phyloP scores from a whole-genome alignment of 192 early-diverging fungal genomes.

The Podila clonocystis region DNA sequence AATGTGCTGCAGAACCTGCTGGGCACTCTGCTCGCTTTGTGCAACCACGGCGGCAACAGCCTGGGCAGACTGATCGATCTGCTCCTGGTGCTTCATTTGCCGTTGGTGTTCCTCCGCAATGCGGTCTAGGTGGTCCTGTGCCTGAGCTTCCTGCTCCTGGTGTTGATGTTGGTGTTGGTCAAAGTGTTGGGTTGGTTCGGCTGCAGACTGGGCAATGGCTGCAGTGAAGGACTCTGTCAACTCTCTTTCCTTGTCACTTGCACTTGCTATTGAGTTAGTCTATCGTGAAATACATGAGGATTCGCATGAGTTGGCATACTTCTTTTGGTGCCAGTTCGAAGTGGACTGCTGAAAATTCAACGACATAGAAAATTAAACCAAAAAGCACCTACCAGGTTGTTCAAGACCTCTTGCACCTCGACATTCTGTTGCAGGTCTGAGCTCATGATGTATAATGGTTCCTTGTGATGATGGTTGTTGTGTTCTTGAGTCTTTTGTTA shows the following conservation, averaged over 20 bases:
- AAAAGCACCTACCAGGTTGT: slow-evolving; percentile 11
- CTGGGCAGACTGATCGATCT: slow-evolving; percentile 5
- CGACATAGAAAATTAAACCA: no score
- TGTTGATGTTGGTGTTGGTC: not conserved
- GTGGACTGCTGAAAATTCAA: no score
- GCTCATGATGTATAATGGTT: slow-evolving; percentile 8
- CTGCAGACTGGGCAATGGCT: slow-evolving; percentile 24
- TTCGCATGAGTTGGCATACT: no score
- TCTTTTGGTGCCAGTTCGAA: no score
- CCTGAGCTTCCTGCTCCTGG: not conserved
- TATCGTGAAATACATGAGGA: not conserved
- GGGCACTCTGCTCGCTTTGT: not conserved
- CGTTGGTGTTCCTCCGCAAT: slow-evolving; percentile 15
- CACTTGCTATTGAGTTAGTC: slow-evolving; percentile 32
- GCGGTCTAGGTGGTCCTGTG: slow-evolving; percentile 16
- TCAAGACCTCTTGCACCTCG: slow-evolving; percentile 17
- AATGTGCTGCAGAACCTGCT: slow-evolving; percentile 19
- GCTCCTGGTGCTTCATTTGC: slow-evolving; percentile 8
- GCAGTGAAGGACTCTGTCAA: slow-evolving; percentile 24
- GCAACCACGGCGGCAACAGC: not conserved
- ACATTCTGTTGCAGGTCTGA: slow-evolving; percentile 10
- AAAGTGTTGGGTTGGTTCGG: not conserved
- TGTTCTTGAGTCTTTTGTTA: not conserved
- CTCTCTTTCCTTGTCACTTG: slow-evolving; percentile 14
- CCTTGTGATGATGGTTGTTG: not conserved